phyloP scores from a whole-genome alignment of 2,329 filamentous ascomycete species.

The Diaporthe ilicicola region DNA sequence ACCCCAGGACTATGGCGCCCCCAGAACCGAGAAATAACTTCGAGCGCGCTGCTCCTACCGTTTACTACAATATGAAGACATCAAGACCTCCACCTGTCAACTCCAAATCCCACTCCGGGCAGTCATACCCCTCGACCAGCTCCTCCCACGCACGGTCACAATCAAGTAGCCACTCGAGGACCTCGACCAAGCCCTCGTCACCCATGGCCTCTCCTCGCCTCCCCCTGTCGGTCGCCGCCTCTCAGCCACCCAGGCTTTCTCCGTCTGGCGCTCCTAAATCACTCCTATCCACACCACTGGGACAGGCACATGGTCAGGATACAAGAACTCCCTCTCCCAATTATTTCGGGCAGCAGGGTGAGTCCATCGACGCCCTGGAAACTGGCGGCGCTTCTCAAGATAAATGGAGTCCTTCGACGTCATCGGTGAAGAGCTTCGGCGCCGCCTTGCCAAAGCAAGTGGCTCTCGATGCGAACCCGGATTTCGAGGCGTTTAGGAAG shows the following conservation, averaged over 20 bases:
- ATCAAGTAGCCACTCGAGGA: constrained; percentile 50
- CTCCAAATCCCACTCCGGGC: constrained; percentile 41
- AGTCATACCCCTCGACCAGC: constrained; percentile 37
- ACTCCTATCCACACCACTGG: constrained; percentile 31
- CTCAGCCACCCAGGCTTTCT: constrained; percentile 60
- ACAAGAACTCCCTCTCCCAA: constrained; percentile 74
- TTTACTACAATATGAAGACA: constrained; percentile 59
- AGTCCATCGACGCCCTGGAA: constrained; percentile 68
- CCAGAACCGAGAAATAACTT: constrained; percentile 42
- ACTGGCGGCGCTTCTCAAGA: constrained; percentile 70
- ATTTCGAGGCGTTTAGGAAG: constrained; percentile 82
- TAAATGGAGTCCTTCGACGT: constrained; percentile 79
- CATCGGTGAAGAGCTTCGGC: constrained; percentile 75
- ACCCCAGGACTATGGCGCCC: constrained; percentile 34
- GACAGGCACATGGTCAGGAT: constrained; percentile 43
- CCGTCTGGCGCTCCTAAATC: constrained; percentile 40
- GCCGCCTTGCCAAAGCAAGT: constrained; percentile 74
- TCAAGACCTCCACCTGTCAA: constrained; percentile 46
- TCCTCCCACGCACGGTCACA: constrained; percentile 49
- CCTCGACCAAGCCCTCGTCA: constrained; percentile 55
- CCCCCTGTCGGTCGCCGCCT: constrained; percentile 63
- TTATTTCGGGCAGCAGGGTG: constrained; percentile 83
- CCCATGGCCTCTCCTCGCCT: constrained; percentile 61
- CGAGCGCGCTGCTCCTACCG: constrained; percentile 39
- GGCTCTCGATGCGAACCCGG: constrained; percentile 77